Evolutionary conservation across 139 green algal species (phyloP), one percentile per base, ranked within the genome.

Genomic region (Picochlorum sp.): DNA sequence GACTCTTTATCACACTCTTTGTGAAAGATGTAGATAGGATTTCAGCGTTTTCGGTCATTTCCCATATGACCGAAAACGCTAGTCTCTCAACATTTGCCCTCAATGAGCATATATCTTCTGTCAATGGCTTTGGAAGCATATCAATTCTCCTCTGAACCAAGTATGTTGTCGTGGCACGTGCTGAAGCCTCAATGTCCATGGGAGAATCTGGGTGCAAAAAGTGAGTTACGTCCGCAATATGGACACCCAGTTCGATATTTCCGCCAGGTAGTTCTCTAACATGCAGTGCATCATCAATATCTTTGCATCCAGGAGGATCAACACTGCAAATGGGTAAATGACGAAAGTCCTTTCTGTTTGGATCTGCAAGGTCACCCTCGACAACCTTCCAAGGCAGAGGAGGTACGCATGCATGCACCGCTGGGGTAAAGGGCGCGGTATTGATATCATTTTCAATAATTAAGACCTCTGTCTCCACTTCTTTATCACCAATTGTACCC

Each of bases 141-240:
- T 94, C 86, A 9, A 97, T 90, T n/a, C 88, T 77, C 8, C 83
- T 77, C 60, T 94, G 64, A 68, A 95, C 88, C 62, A 96, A 74
- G 71, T 96, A 96, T 5, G 76, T 74, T 0, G 83, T 91, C 4
- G 88, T 95, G 20, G 72, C 81, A 9, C 73, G 67, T 18, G n/a
- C 6, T 3, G 76, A 63, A 0, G 90, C 90, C 73, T 97, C 90
- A 2, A 68, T 49, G 66, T 97, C 90, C 77, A 96, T 86, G 20
- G 86, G 67, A 3, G 78, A 90, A 56, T 45, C 75, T 1, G 85
- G 76, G 51, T 66, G 44, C 37, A 95, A 38, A 63, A 96, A 97
- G 74, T 96, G 77, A 7, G 86, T 95, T 21, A 97, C 90, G 67
- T 97, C 90, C 4, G 90, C 90, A 63, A 97, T 97, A 82, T 97